These are phyloP conservation scores for Schizonepeta tenuifolia DNA, from an alignment of 257 asterid genomes.

Conservation along the genomic window DNA sequence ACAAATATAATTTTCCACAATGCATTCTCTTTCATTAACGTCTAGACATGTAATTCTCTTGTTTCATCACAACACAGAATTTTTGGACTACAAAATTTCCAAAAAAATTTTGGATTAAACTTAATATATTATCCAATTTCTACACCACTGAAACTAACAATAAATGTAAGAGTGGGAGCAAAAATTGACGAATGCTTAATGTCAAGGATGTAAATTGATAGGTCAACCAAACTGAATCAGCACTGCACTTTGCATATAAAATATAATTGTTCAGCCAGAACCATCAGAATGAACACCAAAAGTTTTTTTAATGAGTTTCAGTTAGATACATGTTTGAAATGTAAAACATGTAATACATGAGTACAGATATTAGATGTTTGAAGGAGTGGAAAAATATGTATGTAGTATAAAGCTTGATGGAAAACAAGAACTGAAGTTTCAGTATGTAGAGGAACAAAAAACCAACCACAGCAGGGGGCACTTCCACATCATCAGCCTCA, in stretches of 20 bases:
- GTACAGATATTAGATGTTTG: neutral
- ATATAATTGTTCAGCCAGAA: neutral
- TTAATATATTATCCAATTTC: neutral
- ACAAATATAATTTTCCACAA: neutral
- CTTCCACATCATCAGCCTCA: slow-evolving; percentile 63
- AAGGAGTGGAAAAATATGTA: neutral
- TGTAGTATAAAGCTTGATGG: slow-evolving; percentile 3
- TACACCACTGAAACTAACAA: neutral
- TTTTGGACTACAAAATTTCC: neutral
- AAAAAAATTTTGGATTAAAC: neutral
- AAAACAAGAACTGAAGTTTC: neutral
- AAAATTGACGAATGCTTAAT: neutral
- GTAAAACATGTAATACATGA: neutral
- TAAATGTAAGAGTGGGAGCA: neutral
- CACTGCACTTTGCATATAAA: neutral
- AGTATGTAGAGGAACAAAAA: slow-evolving; percentile 31
- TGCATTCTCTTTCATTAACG: neutral
- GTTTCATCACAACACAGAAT: neutral
- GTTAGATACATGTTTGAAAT: neutral
- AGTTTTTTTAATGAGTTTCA: neutral
- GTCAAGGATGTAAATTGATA: neutral
- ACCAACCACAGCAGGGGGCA: slow-evolving; percentile 83
- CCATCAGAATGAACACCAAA: neutral
- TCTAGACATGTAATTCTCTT: neutral
- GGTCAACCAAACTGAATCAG: neutral